Percentiles rank a stretch among this genome's conserved stretches.
Conservation (phyloP, 1,284 basidiomycete genomes). For the Dichomitus squalens region DNA sequence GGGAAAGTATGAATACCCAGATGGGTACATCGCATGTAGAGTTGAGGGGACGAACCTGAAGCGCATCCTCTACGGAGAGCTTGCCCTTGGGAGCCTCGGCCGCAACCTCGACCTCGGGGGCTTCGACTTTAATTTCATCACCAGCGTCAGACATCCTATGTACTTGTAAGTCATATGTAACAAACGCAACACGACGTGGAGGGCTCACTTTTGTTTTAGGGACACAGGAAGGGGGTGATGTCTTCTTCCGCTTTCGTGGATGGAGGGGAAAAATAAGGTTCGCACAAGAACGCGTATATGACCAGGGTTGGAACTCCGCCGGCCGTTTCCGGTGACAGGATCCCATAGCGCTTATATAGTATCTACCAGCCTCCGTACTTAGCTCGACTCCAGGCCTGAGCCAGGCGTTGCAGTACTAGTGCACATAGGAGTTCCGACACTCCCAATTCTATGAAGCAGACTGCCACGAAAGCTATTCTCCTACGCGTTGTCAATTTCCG, state of each 20-base stretch:
- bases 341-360: not conserved
- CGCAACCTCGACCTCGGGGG: slow-evolving; percentile 82
- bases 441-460: too few relatives aligned
- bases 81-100: slow-evolving; percentile 90
- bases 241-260: slow-evolving; percentile 95
- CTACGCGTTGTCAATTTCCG: too few relatives aligned
- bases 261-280: slow-evolving; percentile 55
- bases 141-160: slow-evolving; percentile 96
- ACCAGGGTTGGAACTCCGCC: slow-evolving; percentile 49
- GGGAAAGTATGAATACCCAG: not conserved
- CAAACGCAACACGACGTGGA: too few relatives aligned
- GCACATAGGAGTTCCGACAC: too few relatives aligned
- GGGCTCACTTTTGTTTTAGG: slow-evolving; percentile 49
- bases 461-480: too few relatives aligned
- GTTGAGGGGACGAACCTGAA: slow-evolving; percentile 64
- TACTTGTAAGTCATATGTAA: not conserved
- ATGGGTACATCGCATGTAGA: not conserved
- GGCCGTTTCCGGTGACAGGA: slow-evolving; percentile 34
- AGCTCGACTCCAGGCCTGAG: too few relatives aligned
- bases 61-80: slow-evolving; percentile 96
- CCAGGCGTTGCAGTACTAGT: too few relatives aligned
- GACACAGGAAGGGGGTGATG: slow-evolving; percentile 49
- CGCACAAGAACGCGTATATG: slow-evolving; percentile 20
- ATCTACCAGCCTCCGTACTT: not conserved
- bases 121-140: slow-evolving; percentile 88